Evolutionary conservation across 176 grass and related monocot genomes (phyloP), one percentile per base, ranked within the genome.

Genomic region (Cocos nucifera): DNA sequence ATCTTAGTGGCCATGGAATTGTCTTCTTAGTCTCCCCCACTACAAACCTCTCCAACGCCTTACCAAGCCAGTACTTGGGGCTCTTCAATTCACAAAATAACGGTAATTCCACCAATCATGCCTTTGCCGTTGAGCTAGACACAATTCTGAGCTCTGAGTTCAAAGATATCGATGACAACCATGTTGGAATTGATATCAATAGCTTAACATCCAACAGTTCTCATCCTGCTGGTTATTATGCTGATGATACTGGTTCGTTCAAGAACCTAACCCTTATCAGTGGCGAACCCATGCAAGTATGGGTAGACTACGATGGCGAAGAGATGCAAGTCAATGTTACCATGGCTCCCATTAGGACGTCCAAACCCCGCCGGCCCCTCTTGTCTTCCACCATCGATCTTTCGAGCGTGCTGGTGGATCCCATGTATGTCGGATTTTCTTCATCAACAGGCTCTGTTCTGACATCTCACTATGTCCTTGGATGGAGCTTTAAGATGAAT

Each of bases 61-160:
- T 39, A 9, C 12, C 51, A 4, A 17, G 21, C 3, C 73, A 83
- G 53, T 83, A 54, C 64, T 12, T 83, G 8, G 80, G 80, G 58
- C 58, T 83, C 17, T 4, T 83, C 50, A 78, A 53, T 64, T 5
- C 14, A 17, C 26, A 8, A 3, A 54, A 39, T 27, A 54, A 44
- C 5, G 63, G 63, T 19, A 65, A 26, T 10, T 4, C 21, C 14
- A 17, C 44, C 18, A 65, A 65, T 21, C 63, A 65, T n/a, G 5
- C 53, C 20, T 22, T 65, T 17, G 63, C 48, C 15, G 7, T 65
- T 8, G 63, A 65, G 44, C 48, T 65, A 10, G 63, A 65, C 6
- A 65, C 63, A 0, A 51, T 65, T 3, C 25, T 17, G n/a, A 65
- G 24, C 20, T 3, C 48, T 6, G 63, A 65, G 48, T 65, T 65